Evolutionary conservation across 2,329 filamentous ascomycete genomes (phyloP), one percentile per base, ranked within the genome.

Genomic region (Falciphora oryzae): DNA sequence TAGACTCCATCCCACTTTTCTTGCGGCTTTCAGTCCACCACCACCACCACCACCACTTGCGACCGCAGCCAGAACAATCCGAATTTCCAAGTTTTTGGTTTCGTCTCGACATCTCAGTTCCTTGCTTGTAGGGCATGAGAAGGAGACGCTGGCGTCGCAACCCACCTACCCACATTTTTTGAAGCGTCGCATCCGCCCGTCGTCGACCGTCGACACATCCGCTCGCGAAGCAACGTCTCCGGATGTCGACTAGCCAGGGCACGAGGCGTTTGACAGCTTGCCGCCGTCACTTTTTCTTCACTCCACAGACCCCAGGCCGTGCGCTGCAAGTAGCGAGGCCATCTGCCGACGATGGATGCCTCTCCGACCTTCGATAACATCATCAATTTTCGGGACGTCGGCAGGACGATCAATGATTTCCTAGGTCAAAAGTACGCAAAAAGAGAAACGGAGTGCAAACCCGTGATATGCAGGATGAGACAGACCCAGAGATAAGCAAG

Each of bases 351-450:
- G 22, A 53, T 53, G 44, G 7, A 53, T 53, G 22, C 18, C 44
- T 53, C 44, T 53, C 44, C 44, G 22, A 6, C 22, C 3, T 79
- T 89, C 68, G 80, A 87, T 65, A 83, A 82, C 63, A 81, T 93
- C 62, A 77, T 89, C 70, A 94, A 94, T 74, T 92, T 93, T 72
- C 86, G 91, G 65, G 91, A 94, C 79, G 87, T 93, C 58, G 90
- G 88, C 57, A 78, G 80, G 67, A 87, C 85, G 0, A 80, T 92
- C 69, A 93, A 93, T 70, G 72, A 76, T 31, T 83, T 83, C 66
- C 74, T 85, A 5, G 82, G 82, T 29, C 77, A 78, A 67, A 83
- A 80, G 87, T 87, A 78, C 69, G 77, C 71, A 53, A 14, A 50
- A 6, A 1, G 1, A 50, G 44, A 22, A 18, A 16, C 38, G 5